A percentile compares a stretch with the other conserved stretches of the same genome.
Conservation (phyloP, 2,329 filamentous ascomycete species). For the Diplodia sapinea region DNA sequence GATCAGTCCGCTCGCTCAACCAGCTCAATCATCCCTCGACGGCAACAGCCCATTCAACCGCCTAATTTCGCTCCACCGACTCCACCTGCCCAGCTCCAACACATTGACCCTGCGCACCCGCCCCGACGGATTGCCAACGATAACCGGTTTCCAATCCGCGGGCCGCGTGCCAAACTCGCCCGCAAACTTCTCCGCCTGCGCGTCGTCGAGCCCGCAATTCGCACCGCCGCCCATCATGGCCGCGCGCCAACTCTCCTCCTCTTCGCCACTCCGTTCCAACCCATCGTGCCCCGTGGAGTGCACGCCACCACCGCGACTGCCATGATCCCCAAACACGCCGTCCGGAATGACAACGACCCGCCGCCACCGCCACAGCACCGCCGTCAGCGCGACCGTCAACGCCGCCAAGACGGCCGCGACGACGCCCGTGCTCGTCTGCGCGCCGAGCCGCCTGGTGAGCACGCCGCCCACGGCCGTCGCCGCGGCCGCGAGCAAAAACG, state of each 20-base stretch:
- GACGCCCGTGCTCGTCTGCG: slow-evolving; percentile 70
- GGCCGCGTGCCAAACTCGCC: slow-evolving; percentile 43
- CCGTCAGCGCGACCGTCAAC: slow-evolving; percentile 67
- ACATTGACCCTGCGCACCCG: slow-evolving; percentile 73
- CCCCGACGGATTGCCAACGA: slow-evolving; percentile 74
- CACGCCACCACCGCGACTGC: slow-evolving; percentile 10
- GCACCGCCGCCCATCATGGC: slow-evolving; percentile 50
- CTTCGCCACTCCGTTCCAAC: slow-evolving; percentile 47
- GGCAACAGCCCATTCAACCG: slow-evolving; percentile 48
- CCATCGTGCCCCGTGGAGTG: not conserved
- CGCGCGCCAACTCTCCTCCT: slow-evolving; percentile 59
- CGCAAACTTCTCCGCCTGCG: slow-evolving; percentile 51
- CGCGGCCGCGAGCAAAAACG: slow-evolving; percentile 71
- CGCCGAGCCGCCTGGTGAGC: slow-evolving; percentile 68
- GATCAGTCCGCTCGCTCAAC: not conserved
- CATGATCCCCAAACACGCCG: slow-evolving; percentile 52
- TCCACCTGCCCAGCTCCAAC: slow-evolving; percentile 71
- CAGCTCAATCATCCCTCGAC: not conserved
- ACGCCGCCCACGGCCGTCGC: slow-evolving; percentile 72
- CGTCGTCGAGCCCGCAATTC: slow-evolving; percentile 42
- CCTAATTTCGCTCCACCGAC: slow-evolving; percentile 74
- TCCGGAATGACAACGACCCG: slow-evolving; percentile 72
- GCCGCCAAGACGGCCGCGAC: slow-evolving; percentile 70
- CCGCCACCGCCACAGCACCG: slow-evolving; percentile 68
- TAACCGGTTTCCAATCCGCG: slow-evolving; percentile 70